These are phyloP conservation scores for Linum lewisii DNA, from an alignment of 345 rosid genomes.

Conservation along the genomic window DNA sequence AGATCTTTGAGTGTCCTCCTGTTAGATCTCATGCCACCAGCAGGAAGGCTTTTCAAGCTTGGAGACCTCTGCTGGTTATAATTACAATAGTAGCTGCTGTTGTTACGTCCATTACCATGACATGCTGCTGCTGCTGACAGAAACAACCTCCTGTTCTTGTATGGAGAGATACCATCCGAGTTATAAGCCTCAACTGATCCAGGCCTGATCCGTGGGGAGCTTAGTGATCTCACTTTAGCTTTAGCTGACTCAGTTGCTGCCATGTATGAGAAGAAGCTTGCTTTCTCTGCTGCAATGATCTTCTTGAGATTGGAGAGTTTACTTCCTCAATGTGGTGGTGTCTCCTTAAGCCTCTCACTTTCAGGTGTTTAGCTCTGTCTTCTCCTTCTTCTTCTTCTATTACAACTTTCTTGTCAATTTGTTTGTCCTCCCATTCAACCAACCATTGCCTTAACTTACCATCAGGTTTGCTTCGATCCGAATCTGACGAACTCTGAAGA, in stretches of 20 bases:
- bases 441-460: conserved; percentile 84
- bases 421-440: conserved; percentile 83
- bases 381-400: conserved; percentile 70
- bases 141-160: conserved; percentile 47
- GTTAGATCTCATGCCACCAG: conserved; percentile 40
- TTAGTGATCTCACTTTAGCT: conserved; percentile 68
- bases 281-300: conserved; percentile 46
- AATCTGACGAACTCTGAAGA: conserved; percentile 70
- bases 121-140: conserved; percentile 33
- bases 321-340: conserved; percentile 17
- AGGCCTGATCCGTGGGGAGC: conserved; percentile 63
- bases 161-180: conserved; percentile 74
- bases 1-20: conserved; percentile 36
- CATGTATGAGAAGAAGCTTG: conserved; percentile 58
- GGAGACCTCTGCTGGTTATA: conserved; percentile 62
- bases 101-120: conserved; percentile 42
- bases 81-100: conserved; percentile 27
- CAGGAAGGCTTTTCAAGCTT: conserved; percentile 43
- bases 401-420: conserved; percentile 36
- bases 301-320: conserved; percentile 29
- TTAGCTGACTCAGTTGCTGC: conserved; percentile 84
- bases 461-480: conserved; percentile 42
- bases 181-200: conserved; percentile 52
- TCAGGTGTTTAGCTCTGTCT: conserved; percentile 26
- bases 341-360: conserved; percentile 31